Percentiles rank a stretch among this genome's conserved stretches.
These are phyloP conservation scores for Saccharomycopsis oosterbeekiorum DNA, from an alignment of 805 yeast species.

Conservation along the genomic window DNA sequence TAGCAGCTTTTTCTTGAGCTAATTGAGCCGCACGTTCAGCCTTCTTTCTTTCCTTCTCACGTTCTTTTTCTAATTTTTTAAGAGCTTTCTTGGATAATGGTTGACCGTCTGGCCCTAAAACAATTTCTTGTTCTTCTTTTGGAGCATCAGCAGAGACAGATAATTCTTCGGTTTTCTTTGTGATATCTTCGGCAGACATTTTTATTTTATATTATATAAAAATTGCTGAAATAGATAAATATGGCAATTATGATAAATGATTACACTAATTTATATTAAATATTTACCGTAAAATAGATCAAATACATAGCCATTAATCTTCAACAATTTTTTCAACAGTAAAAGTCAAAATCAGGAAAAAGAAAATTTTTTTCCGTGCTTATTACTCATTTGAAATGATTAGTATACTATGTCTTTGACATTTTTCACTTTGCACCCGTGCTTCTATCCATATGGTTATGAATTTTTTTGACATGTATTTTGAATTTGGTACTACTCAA, in stretches of 20 bases:
- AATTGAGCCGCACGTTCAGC: slow-evolving; percentile 85
- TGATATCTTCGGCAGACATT: slow-evolving; percentile 15
- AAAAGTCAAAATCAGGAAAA: not conserved
- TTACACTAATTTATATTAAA: no score
- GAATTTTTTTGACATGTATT: not conserved
- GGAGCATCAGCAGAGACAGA: slow-evolving; percentile 3
- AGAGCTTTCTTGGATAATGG: slow-evolving; percentile 90
- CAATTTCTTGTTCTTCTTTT: not conserved
- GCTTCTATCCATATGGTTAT: no score
- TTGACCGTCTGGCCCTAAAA: slow-evolving; percentile 61
- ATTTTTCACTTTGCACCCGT: no score
- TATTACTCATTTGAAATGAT: not conserved
- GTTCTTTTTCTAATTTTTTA: slow-evolving; percentile 88
- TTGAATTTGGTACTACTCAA: not conserved
- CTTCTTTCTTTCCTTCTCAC: slow-evolving; percentile 86
- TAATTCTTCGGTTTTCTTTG: slow-evolving; percentile 10
- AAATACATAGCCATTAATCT: not conserved
- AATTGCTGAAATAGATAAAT: no score
- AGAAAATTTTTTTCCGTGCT: not conserved
- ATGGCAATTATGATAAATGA: no score
- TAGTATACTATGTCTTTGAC: no score
- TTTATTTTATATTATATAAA: not conserved
- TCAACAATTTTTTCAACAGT: no score
- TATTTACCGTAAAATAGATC: no score
- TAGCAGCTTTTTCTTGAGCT: slow-evolving; percentile 71